Evolutionary conservation across 1,284 basidiomycete species (phyloP).

Genomic region (Cryptococcus sp.): DNA sequence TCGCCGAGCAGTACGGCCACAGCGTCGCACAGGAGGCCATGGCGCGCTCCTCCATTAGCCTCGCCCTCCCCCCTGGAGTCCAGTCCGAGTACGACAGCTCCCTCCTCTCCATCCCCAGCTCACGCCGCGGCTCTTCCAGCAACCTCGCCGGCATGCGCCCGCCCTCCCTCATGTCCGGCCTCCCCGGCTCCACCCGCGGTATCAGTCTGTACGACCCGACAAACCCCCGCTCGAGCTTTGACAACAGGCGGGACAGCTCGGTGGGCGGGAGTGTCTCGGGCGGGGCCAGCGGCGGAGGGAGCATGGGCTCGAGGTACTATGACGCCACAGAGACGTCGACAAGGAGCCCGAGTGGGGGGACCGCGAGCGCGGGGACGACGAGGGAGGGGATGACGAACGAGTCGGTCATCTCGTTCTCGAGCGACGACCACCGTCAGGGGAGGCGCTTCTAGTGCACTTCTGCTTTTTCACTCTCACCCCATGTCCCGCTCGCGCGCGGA

Average conservation of each 20-base stretch:
- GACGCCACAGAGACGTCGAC: slow-evolving; percentile 2
- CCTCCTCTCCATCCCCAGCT: slow-evolving; percentile 10
- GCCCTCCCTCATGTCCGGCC: too few species aligned
- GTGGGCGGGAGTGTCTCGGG: slow-evolving; percentile 1
- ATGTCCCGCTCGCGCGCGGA: too few species aligned
- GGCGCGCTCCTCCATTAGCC: slow-evolving; percentile 37
- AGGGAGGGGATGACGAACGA: slow-evolving; percentile 9
- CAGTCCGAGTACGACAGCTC: slow-evolving; percentile 6
- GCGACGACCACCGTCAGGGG: slow-evolving; percentile 11
- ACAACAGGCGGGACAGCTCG: slow-evolving; percentile 2
- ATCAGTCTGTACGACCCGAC: slow-evolving; percentile 14
- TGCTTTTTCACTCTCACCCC: too few species aligned
- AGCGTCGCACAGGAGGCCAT: slow-evolving; percentile 43
- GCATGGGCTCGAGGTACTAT: slow-evolving; percentile 2
- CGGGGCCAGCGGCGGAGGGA: neutral
- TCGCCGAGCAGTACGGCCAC: slow-evolving; percentile 48
- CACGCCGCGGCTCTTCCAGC: slow-evolving; percentile 13
- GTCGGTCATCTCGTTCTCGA: slow-evolving; percentile 14
- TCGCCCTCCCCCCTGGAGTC: slow-evolving; percentile 6
- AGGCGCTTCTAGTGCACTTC: neutral
- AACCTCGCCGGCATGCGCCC: slow-evolving; percentile 5
- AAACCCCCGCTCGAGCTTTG: slow-evolving; percentile 13
- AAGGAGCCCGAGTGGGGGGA: too few species aligned
- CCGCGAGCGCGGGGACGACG: neutral
- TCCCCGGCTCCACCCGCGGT: slow-evolving; percentile 8